Conservation (phyloP, 2,329 filamentous ascomycete species). For the Triangularia setosa region DNA sequence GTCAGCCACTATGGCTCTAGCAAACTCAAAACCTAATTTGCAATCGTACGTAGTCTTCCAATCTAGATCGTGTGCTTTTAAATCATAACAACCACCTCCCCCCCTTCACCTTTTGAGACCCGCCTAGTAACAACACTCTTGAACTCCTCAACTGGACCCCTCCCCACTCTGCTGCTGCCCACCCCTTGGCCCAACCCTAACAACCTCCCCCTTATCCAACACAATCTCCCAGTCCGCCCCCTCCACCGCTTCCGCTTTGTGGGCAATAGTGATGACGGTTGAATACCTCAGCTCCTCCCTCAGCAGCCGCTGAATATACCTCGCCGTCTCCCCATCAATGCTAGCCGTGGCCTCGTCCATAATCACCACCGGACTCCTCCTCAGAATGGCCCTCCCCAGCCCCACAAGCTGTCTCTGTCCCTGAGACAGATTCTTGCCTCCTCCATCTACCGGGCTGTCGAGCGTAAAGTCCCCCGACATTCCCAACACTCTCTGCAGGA, state of each 20-base stretch:
- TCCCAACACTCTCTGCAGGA: conserved; percentile 58
- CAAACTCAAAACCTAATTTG: background rate
- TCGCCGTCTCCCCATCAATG: conserved; percentile 57
- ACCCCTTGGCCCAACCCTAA: conserved; percentile 40
- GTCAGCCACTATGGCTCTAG: too few species aligned
- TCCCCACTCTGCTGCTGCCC: background rate
- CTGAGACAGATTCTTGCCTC: conserved; percentile 59
- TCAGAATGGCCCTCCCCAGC: conserved; percentile 56
- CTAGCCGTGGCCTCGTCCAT: conserved; percentile 63
- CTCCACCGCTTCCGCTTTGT: conserved; percentile 59
- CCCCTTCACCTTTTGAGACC: too few species aligned
- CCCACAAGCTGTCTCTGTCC: conserved; percentile 61
- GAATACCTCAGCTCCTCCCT: conserved; percentile 51
- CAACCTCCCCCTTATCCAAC: conserved; percentile 48
- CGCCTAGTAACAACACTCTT: background rate
- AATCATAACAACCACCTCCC: background rate
- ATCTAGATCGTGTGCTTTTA: background rate
- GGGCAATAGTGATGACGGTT: conserved; percentile 65
- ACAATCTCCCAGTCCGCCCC: conserved; percentile 54
- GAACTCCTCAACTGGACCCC: background rate
- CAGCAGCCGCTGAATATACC: conserved; percentile 54
- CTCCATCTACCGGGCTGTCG: conserved; percentile 51
- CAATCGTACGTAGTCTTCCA: background rate
- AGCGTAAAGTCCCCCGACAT: conserved; percentile 36
- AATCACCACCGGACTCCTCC: conserved; percentile 57